Conservation (phyloP, 768 basidiomycete genomes). For the Coprinopsis strossmayeri region DNA sequence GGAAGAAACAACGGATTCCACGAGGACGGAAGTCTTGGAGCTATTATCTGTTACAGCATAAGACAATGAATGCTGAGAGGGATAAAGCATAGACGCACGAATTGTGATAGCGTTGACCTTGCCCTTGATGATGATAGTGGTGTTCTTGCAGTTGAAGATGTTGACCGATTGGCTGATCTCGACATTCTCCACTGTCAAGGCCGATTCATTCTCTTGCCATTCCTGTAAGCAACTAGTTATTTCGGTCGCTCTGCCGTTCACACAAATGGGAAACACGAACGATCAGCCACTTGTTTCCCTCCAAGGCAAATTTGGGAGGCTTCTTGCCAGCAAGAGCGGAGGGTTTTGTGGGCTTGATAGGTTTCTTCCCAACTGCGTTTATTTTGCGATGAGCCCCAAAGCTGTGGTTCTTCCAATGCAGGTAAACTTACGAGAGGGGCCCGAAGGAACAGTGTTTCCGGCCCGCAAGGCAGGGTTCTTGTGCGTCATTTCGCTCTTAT, state of each 20-base stretch:
- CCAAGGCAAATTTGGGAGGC: constrained; percentile 81
- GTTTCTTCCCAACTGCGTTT: constrained; percentile 46
- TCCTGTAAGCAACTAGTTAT: constrained; percentile 74
- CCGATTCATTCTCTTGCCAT: constrained; percentile 78
- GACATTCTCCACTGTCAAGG: constrained; percentile 66
- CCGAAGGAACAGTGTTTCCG: constrained; percentile 39
- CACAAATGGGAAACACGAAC: no score
- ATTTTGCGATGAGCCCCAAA: no score
- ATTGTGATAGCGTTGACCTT: constrained; percentile 94
- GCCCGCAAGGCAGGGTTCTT: constrained; percentile 90
- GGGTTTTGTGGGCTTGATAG: constrained; percentile 80
- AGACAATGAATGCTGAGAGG: background rate
- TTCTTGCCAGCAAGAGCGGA: constrained; percentile 81
- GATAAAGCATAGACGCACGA: constrained; percentile 39
- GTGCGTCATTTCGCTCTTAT: constrained; percentile 96
- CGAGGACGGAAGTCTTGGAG: constrained; percentile 77
- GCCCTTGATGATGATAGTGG: constrained; percentile 77
- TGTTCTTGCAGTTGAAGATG: constrained; percentile 85
- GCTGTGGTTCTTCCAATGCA: no score
- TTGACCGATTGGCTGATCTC: constrained; percentile 82
- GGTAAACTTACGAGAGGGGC: constrained; percentile 22
- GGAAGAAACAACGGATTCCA: constrained; percentile 90
- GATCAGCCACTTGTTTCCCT: constrained; percentile 91
- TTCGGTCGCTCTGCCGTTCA: no score
- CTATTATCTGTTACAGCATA: constrained; percentile 64